Evolutionary conservation across 306 rosid species (phyloP).

Genomic region (Geum urbanum): DNA sequence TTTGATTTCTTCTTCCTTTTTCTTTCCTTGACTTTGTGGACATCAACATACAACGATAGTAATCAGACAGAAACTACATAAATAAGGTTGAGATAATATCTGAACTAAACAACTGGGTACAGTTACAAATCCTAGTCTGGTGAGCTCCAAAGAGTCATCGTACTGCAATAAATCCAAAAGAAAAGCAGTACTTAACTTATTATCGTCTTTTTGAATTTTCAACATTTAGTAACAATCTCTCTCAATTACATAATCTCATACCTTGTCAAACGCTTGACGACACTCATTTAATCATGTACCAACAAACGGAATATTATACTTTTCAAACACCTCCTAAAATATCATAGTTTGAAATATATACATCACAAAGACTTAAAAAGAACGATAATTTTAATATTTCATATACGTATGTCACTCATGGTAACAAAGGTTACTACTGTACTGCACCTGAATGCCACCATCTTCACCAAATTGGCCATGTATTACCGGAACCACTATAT

Average conservation of each 20-base stretch:
- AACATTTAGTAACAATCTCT: neutral
- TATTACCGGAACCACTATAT: conserved; percentile 87
- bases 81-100: conserved; percentile 38
- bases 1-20: too few relatives aligned
- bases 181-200: conserved; percentile 10
- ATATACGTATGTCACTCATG: neutral
- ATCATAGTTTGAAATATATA: neutral
- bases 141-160: conserved; percentile 78
- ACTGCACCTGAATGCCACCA: conserved; percentile 83
- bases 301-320: conserved; percentile 76
- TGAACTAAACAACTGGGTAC: conserved; percentile 73
- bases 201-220: neutral
- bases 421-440: conserved; percentile 13
- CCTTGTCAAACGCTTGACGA: conserved; percentile 88
- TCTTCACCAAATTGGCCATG: conserved; percentile 95
- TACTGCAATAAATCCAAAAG: conserved; percentile 48
- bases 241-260: conserved; percentile 15
- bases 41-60: too few relatives aligned
- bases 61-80: neutral
- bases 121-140: conserved; percentile 57
- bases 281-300: conserved; percentile 87
- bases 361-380: neutral
- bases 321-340: conserved; percentile 76
- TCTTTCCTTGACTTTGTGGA: too few relatives aligned
- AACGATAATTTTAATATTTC: neutral